These are phyloP conservation scores for Holtermannia corniformis DNA, from an alignment of 768 basidiomycete genomes.

Conservation along the genomic window DNA sequence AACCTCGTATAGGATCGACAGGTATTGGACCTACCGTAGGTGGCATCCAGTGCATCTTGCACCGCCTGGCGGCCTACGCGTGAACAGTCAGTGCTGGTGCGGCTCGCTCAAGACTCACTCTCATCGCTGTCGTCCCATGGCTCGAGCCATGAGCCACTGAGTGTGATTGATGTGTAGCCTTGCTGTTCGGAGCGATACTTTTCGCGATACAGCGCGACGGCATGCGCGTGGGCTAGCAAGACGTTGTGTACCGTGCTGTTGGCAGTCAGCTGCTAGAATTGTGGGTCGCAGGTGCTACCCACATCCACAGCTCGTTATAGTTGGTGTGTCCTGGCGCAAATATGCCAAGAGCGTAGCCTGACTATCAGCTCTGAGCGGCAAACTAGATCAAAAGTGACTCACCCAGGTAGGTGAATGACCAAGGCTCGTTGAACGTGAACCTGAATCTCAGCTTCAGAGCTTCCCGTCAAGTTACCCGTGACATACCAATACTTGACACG, in stretches of 20 bases:
- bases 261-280: no score
- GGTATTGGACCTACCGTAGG: background rate
- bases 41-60: conserved; percentile 5
- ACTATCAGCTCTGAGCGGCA: no score
- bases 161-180: conserved; percentile 67
- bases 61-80: conserved; percentile 8
- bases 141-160: conserved; percentile 67
- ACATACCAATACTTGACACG: conserved; percentile 59
- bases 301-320: conserved; percentile 31
- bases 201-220: conserved; percentile 58
- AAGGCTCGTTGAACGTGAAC: conserved; percentile 66
- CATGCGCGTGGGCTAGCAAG: conserved; percentile 60
- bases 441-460: no score
- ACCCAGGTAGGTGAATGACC: conserved; percentile 64
- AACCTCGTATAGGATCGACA: conserved; percentile 47
- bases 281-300: no score
- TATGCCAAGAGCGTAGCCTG: no score
- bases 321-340: conserved; percentile 20
- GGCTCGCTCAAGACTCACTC: conserved; percentile 46
- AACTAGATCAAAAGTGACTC: conserved; percentile 46
- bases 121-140: conserved; percentile 61
- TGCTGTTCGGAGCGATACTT: conserved; percentile 56
- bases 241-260: conserved; percentile 59
- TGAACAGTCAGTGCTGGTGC: background rate
- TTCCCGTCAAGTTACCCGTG: no score